Base-by-base conservation (phyloP, 1,284 basidiomycete genomes). In the Ustilago sp. region DNA sequence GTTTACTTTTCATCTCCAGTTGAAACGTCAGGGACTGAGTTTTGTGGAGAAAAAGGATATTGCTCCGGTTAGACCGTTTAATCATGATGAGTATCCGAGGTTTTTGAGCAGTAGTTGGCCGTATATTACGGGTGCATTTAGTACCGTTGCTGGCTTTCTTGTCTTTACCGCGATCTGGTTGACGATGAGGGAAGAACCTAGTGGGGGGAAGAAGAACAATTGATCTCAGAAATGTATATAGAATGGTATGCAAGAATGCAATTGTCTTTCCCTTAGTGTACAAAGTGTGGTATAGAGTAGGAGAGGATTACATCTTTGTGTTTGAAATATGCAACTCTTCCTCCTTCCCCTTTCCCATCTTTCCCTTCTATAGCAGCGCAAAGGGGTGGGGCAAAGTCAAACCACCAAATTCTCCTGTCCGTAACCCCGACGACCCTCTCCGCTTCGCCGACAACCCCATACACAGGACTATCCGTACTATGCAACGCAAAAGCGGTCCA, bases 61-160 rank as follows among this genome's bases (percentile, higher is more conserved):
- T 19, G 93, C 94, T 5, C 91, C 94, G 13, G 91, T 99, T 57
- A 93, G 97, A 1, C 97, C 96, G 0, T 93, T 94, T 36, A 89
- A 94, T 67, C 96, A 98, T 87, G 94, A 99, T 87, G 93, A 93
- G 68, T 95, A 98, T 86, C 94, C 94, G 12, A 90, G 96, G 47
- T 98, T 96, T 90, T 89, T 99, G 75, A 91, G 91, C 63, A 94
- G 94, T 9, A 95, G 95, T 11, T 95, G 93, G 92, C 96, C 96
- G 1, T 99, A 96, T 87, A 98, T 98, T 80, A 88, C 90, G 0
- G 94, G 95, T 32, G 93, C 94, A 13, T 90, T 95, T 82, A 94
- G 92, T 87, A 95, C 94, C 0, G 92, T 92, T 75, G 86, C 90
- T 0, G 93, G 90, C 0, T 97, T 97, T 87, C 87, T 95, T 80